Evolutionary conservation across 139 green algal genomes (phyloP).

Genomic region (Volvox reticuliferus): DNA sequence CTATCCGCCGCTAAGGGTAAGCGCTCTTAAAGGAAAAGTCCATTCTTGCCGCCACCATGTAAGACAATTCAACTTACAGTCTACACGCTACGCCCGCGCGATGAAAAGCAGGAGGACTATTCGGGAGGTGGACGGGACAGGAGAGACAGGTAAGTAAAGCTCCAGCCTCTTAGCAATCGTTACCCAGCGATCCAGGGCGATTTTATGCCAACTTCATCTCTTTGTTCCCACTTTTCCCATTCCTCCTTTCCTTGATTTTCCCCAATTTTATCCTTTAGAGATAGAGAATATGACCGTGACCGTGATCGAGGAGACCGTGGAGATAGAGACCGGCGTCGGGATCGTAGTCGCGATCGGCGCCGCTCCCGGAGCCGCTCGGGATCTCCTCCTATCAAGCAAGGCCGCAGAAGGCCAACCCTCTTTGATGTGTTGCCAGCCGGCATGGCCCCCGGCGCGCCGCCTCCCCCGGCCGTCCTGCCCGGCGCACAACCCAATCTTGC

Average conservation of each 20-base stretch:
- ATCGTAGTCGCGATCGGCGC: conserved; percentile 8
- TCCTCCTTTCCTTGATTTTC: neutral
- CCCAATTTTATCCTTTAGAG: neutral
- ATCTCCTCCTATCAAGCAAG: neutral
- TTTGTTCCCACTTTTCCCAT: no score
- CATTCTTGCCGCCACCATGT: conserved; percentile 14
- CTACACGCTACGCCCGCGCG: no score
- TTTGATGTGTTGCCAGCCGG: conserved; percentile 41
- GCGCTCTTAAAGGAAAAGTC: neutral
- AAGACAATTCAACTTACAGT: no score
- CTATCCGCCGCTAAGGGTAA: conserved; percentile 27
- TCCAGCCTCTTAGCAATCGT: neutral
- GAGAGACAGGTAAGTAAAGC: conserved; percentile 2
- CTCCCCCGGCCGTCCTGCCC: conserved; percentile 34
- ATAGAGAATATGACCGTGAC: neutral
- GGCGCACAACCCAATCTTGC: conserved; percentile 40
- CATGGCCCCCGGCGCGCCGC: conserved; percentile 29
- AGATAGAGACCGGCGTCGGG: neutral
- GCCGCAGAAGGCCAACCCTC: conserved; percentile 27
- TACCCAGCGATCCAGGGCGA: neutral
- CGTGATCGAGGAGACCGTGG: neutral
- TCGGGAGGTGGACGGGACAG: neutral
- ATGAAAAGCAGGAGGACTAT: conserved; percentile 25
- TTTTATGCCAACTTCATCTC: neutral
- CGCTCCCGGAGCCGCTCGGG: conserved; percentile 37